Percentiles rank a stretch among this genome's conserved stretches.
phyloP scores from a whole-genome alignment of 129 eudicot genomes.

The Arctium lappa region DNA sequence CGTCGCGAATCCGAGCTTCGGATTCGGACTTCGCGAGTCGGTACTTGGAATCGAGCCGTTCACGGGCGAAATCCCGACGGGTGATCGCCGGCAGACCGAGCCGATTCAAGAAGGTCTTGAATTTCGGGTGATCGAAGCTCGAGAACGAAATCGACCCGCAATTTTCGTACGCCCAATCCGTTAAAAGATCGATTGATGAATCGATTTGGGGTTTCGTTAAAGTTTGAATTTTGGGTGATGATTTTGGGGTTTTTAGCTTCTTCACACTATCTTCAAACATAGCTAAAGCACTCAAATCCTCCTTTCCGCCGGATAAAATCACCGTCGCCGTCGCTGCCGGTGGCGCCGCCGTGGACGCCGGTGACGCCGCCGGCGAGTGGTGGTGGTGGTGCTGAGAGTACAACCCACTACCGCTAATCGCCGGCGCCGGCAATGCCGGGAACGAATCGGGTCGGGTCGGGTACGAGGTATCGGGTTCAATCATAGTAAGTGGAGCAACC shows the following conservation, averaged over 20 bases:
- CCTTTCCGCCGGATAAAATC: slow-evolving; percentile 66
- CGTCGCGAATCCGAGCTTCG: slow-evolving; percentile 75
- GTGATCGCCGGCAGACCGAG: slow-evolving; percentile 64
- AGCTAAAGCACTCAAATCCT: slow-evolving; percentile 79
- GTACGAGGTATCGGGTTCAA: slow-evolving; percentile 42
- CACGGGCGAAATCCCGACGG: slow-evolving; percentile 51
- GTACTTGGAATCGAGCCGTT: slow-evolving; percentile 61
- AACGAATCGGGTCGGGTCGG: slow-evolving; percentile 25
- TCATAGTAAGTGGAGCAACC: slow-evolving; percentile 46
- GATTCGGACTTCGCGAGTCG: slow-evolving; percentile 52
- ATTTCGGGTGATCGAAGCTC: slow-evolving; percentile 71
- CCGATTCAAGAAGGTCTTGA: slow-evolving; percentile 61
- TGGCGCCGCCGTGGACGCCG: slow-evolving; percentile 17
- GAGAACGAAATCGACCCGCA: slow-evolving; percentile 74
- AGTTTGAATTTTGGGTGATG: slow-evolving; percentile 45
- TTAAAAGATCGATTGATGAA: slow-evolving; percentile 51
- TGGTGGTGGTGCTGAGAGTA: slow-evolving; percentile 31
- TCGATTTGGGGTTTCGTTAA: slow-evolving; percentile 66
- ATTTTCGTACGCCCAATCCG: slow-evolving; percentile 84
- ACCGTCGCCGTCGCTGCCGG: background rate
- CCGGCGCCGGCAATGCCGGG: slow-evolving; percentile 27
- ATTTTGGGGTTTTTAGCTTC: slow-evolving; percentile 75
- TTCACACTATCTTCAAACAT: slow-evolving; percentile 92
- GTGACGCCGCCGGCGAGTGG: slow-evolving; percentile 21
- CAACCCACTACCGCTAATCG: slow-evolving; percentile 19